Conservation (phyloP, 1,139 yeast genomes). For the Eremothecium coryli region DNA sequence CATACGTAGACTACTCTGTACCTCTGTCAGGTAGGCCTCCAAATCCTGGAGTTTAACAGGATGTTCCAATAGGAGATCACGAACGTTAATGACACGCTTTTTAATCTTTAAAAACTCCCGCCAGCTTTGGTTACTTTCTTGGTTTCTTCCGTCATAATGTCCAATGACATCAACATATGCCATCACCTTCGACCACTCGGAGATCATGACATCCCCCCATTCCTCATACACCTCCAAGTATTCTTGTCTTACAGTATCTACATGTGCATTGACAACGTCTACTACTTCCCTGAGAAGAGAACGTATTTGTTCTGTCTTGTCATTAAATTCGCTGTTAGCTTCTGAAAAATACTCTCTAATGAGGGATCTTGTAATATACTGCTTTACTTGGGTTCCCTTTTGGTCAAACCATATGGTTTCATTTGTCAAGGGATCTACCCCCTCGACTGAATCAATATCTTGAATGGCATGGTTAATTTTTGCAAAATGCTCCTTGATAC, state of each 20-base stretch:
- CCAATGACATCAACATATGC: slow-evolving; percentile 25
- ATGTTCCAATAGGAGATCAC: slow-evolving; percentile 43
- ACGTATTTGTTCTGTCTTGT: slow-evolving; percentile 34
- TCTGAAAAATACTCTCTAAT: slow-evolving; percentile 40
- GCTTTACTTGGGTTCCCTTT: slow-evolving; percentile 29
- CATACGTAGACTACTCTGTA: slow-evolving; percentile 51
- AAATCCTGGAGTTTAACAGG: slow-evolving; percentile 44
- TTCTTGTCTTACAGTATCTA: slow-evolving; percentile 42
- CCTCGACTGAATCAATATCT: slow-evolving; percentile 42
- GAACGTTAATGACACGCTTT: slow-evolving; percentile 16
- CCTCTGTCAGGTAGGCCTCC: slow-evolving; percentile 43
- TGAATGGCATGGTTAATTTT: slow-evolving; percentile 39
- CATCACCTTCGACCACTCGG: slow-evolving; percentile 41
- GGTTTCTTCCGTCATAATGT: slow-evolving; percentile 11
- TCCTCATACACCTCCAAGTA: slow-evolving; percentile 61
- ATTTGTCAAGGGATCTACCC: slow-evolving; percentile 36
- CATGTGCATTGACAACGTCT: slow-evolving; percentile 33
- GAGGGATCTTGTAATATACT: slow-evolving; percentile 46
- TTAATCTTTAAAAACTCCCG: slow-evolving; percentile 22
- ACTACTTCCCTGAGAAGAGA: slow-evolving; percentile 32
- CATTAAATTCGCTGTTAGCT: slow-evolving; percentile 33
- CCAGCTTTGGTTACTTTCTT: slow-evolving; percentile 20
- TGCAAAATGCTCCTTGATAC: slow-evolving; percentile 39
- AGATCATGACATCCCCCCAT: slow-evolving; percentile 57
- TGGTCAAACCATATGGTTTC: slow-evolving; percentile 31